Conservation (phyloP, 140 eudicot species). For the Cichorium intybus region DNA sequence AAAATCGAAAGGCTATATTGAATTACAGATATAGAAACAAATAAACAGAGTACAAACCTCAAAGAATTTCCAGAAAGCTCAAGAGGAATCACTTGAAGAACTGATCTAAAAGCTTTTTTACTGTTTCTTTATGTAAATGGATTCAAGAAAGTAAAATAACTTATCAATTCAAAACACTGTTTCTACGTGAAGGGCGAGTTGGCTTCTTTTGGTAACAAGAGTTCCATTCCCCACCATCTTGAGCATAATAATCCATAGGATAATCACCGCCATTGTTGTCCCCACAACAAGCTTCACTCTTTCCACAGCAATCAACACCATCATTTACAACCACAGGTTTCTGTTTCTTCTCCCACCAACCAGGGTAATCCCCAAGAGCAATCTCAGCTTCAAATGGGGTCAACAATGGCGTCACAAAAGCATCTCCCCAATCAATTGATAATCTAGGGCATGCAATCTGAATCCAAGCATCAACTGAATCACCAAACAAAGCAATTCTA, state of each 20-base stretch:
- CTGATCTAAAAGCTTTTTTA: neutral
- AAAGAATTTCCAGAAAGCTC: slow-evolving; percentile 9
- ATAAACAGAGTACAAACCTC: neutral
- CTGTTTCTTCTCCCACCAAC: slow-evolving; percentile 90
- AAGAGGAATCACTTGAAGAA: slow-evolving; percentile 6
- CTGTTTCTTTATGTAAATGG: neutral
- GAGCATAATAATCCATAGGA: slow-evolving; percentile 95
- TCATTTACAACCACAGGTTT: slow-evolving; percentile 24
- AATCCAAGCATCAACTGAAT: slow-evolving; percentile 92
- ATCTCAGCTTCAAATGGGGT: slow-evolving; percentile 94
- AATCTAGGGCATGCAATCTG: slow-evolving; percentile 94
- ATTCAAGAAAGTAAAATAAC: neutral
- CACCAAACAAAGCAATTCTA: slow-evolving; percentile 79
- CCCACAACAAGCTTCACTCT: slow-evolving; percentile 41
- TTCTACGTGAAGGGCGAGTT: slow-evolving; percentile 39
- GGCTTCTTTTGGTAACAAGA: slow-evolving; percentile 73
- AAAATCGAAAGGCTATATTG: neutral
- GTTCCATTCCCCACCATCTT: slow-evolving; percentile 96
- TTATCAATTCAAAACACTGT: slow-evolving; percentile 28
- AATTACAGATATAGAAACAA: neutral
- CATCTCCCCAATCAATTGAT: slow-evolving; percentile 98
- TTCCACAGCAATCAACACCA: slow-evolving; percentile 29
- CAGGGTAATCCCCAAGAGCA: slow-evolving; percentile 86
- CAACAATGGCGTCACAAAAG: slow-evolving; percentile 69
- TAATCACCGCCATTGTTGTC: slow-evolving; percentile 45